Conservation (phyloP, 1,284 basidiomycete species). For the Malassezia restricta region DNA sequence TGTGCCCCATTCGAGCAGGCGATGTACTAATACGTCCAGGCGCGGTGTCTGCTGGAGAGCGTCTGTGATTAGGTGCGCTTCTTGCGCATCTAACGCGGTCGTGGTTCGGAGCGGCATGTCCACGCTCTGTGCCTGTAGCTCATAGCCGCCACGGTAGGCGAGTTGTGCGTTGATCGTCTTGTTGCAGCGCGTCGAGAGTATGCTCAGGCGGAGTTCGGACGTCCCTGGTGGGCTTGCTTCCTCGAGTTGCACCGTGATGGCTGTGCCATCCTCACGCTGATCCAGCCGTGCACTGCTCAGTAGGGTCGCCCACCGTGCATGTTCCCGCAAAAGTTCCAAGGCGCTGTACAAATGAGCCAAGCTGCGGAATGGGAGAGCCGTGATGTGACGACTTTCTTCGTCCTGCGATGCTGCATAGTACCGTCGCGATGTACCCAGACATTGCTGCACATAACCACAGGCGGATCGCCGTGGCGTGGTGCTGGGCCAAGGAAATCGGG, state of each 20-base stretch:
- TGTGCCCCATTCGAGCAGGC: background rate
- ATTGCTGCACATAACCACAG: background rate
- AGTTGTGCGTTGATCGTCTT: background rate
- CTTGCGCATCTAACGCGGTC: background rate
- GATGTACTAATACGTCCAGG: background rate
- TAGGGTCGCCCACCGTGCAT: background rate
- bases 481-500: background rate
- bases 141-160: background rate
- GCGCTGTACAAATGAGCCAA: slow-evolving; percentile 7
- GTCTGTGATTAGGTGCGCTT: background rate
- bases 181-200: background rate
- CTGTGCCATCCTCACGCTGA: background rate
- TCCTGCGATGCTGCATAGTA: background rate
- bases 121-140: background rate
- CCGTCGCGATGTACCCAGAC: background rate
- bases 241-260: slow-evolving; percentile 2
- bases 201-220: background rate
- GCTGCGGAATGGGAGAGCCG: background rate
- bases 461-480: background rate
- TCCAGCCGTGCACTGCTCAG: background rate
- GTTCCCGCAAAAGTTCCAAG: slow-evolving; percentile 6
- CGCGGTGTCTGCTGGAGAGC: background rate
- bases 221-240: background rate
- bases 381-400: background rate
- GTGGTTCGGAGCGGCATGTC: background rate